Conservation (phyloP, 768 basidiomycete species). For the Tylopilus cervinicoccineus region DNA sequence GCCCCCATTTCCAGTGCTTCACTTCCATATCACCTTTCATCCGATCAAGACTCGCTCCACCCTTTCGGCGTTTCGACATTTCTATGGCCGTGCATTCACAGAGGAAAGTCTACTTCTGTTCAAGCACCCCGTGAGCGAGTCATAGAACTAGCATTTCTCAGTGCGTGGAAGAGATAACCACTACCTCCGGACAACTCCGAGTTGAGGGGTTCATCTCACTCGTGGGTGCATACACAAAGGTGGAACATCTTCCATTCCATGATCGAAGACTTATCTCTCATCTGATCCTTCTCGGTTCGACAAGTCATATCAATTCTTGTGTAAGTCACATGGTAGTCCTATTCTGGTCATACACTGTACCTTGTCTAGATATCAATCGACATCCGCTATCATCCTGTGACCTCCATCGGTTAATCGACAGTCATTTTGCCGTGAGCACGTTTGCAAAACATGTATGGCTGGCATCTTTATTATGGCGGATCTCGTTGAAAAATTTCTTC, state of each 20-base stretch:
- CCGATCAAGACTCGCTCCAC: conserved; percentile 57
- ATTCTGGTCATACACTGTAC: background rate
- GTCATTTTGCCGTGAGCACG: conserved; percentile 59
- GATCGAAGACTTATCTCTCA: conserved; percentile 12
- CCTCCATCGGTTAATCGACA: conserved; percentile 66
- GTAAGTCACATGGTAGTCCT: conserved; percentile 40
- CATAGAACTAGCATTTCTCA: conserved; percentile 30
- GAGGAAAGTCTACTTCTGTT: conserved; percentile 45
- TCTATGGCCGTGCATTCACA: conserved; percentile 69
- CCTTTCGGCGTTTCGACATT: conserved; percentile 62
- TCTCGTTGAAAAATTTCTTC: conserved; percentile 4
- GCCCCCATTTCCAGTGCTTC: conserved; percentile 10
- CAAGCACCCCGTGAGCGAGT: conserved; percentile 2
- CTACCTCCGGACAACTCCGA: conserved; percentile 44
- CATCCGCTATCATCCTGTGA: conserved; percentile 66
- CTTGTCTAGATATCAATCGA: conserved; percentile 66
- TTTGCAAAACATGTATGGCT: conserved; percentile 68
- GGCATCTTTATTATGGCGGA: background rate
- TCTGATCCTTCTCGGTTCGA: conserved; percentile 21
- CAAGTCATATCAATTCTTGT: conserved; percentile 87
- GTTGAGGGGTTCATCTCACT: conserved; percentile 85
- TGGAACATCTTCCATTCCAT: conserved; percentile 26
- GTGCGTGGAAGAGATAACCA: conserved; percentile 66
- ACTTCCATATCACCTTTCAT: conserved; percentile 16
- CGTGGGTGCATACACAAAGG: conserved; percentile 71